phyloP scores from a whole-genome alignment of 2,329 filamentous ascomycete genomes.

The Fusarium denticulatum region DNA sequence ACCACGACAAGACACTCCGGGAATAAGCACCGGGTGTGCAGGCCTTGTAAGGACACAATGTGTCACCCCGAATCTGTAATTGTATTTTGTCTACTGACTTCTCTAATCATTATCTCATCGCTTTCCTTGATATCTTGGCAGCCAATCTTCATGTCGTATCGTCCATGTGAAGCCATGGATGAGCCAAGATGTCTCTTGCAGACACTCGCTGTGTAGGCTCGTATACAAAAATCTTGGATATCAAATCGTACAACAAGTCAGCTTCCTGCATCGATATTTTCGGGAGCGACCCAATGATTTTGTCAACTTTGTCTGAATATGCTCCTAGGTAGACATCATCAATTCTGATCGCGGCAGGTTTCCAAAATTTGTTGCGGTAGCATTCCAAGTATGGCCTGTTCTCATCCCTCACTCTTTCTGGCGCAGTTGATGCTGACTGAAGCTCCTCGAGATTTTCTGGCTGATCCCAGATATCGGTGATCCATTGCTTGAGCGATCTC shows the following conservation, averaged over 20 bases:
- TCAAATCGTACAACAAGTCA: slow-evolving; percentile 16
- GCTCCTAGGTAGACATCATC: background rate
- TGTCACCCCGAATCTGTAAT: too few relatives aligned
- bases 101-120: background rate
- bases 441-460: background rate
- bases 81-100: background rate
- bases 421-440: background rate
- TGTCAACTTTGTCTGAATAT: slow-evolving; percentile 10
- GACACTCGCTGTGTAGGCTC: slow-evolving; percentile 9
- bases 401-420: background rate
- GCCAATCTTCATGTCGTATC: background rate
- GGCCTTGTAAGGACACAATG: background rate
- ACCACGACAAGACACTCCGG: background rate
- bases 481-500: background rate
- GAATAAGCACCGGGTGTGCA: background rate
- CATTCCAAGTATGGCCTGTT: slow-evolving; percentile 4
- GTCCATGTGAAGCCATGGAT: slow-evolving; percentile 19
- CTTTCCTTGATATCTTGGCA: rapidly evolving
- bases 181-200: background rate
- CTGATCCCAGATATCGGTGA: slow-evolving; percentile 7
- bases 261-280: slow-evolving; percentile 10
- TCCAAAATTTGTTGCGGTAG: slow-evolving; percentile 19
- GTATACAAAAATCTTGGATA: slow-evolving; percentile 16
- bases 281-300: slow-evolving; percentile 7
- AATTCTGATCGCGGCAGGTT: slow-evolving; percentile 10